A percentile compares a stretch with the other conserved stretches of the same genome.
Conservation (phyloP, 345 rosid species). For the Arabidopsis arenosa region DNA sequence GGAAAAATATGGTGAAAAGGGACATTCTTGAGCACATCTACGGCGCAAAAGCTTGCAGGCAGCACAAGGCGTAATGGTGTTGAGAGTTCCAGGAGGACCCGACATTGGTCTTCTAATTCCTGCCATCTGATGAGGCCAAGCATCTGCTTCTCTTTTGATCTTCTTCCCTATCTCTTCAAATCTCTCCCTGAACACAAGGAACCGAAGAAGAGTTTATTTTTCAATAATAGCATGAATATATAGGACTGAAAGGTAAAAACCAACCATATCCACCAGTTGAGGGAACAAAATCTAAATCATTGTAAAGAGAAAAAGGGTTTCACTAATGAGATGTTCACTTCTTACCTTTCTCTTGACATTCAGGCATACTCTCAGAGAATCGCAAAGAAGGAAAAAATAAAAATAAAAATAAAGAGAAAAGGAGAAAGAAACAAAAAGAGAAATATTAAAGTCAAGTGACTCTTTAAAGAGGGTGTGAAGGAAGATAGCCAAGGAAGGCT, state of each 20-base stretch:
- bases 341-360: constrained; percentile 95
- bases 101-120: constrained; percentile 81
- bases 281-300: constrained; percentile 16
- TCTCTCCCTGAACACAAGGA: constrained; percentile 61
- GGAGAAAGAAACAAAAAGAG: constrained; percentile 39
- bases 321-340: constrained; percentile 36
- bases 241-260: constrained; percentile 26
- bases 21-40: constrained; percentile 96
- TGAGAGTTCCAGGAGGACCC: constrained; percentile 79
- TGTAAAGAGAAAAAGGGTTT: neutral
- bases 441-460: constrained; percentile 34
- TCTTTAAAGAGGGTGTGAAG: constrained; percentile 44
- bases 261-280: constrained; percentile 36
- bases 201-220: constrained; percentile 10
- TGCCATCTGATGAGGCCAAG: constrained; percentile 64
- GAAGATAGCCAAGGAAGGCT: constrained; percentile 52
- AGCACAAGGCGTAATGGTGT: constrained; percentile 94
- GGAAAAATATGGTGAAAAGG: constrained; percentile 94
- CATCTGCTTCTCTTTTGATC: constrained; percentile 85
- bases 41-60: constrained; percentile 94
- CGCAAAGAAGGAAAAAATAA: constrained; percentile 1
- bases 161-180: constrained; percentile 85
- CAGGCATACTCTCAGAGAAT: constrained; percentile 78
- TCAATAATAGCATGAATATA: constrained; percentile 22
- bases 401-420: constrained; percentile 41